Evolutionary conservation across 495 filamentous ascomycete species (phyloP), one percentile per base, ranked within the genome.

Genomic region (Neurospora sp.): DNA sequence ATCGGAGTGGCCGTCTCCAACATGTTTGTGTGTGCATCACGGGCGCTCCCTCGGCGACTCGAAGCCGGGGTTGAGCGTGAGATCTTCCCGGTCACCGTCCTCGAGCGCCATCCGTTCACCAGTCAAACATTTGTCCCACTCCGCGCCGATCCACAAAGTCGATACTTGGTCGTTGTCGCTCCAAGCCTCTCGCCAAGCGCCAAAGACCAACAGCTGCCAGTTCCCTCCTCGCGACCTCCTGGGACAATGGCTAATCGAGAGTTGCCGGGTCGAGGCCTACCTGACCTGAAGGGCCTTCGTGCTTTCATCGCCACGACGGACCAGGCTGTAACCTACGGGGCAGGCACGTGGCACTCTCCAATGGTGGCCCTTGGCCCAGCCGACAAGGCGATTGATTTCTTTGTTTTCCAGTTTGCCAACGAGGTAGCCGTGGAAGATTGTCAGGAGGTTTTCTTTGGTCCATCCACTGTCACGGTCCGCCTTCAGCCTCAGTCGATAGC

Each of bases 331-430:
- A 97, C 94, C 18, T 99, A 98, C 82, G 92, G 88, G 14, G 88
- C 91, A 18, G 96, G 93, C 18, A 97, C 93, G 59, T 99, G 96
- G 95, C 96, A 99, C 86, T 94, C 95, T 75, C 96, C 96, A 3
- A 98, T 99, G 96, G 93, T 92, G 18, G 94, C 93, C 65, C 78
- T 98, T 27, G 96, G 95, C 1, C 77, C 83, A 68, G 75, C 84
- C 41, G 84, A 88, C 27, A 87, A 94, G 38, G 91, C 91, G 76
- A 39, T 86, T 12, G 84, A 85, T 59, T 99, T 98, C 82, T 89
- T 97, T 35, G 94, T 98, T 9, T 87, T 93, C 78, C 94, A 97
- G 82, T 93, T 90, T 83, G 90, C 90, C 18, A 99, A 96, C 82
- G 94, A 92, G 5, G 91, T 94, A 42, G 88, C 81, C 14, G 84